phyloP scores from a whole-genome alignment of 768 basidiomycete species.

The Rhizopogon vulgaris region DNA sequence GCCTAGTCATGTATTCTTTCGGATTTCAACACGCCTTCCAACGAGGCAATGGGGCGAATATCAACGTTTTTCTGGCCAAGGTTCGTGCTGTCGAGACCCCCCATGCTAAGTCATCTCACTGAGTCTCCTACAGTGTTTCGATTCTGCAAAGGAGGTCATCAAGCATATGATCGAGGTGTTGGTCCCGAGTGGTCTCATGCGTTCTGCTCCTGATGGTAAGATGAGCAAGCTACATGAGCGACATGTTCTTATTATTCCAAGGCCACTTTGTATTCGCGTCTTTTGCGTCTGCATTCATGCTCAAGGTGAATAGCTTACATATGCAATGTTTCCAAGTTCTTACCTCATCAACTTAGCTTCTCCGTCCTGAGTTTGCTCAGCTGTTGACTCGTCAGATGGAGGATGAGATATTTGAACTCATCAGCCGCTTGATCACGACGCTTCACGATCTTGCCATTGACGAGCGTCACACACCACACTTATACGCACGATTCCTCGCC shows the following conservation, averaged over 20 bases:
- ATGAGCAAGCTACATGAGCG: neutral
- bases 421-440: slow-evolving; percentile 66
- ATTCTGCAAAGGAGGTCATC: slow-evolving; percentile 64
- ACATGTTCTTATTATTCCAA: slow-evolving; percentile 13
- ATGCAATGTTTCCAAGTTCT: neutral
- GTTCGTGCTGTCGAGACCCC: slow-evolving; percentile 27
- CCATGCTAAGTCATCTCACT: neutral
- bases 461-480: slow-evolving; percentile 72
- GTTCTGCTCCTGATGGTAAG: slow-evolving; percentile 72
- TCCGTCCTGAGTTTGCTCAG: slow-evolving; percentile 68
- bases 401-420: slow-evolving; percentile 64
- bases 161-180: slow-evolving; percentile 58
- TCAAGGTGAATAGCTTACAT: slow-evolving; percentile 47
- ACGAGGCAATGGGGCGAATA: slow-evolving; percentile 55
- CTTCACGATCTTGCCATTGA: slow-evolving; percentile 74
- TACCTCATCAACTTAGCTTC: slow-evolving; percentile 36
- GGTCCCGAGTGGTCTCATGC: slow-evolving; percentile 69
- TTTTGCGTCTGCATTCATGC: slow-evolving; percentile 78
- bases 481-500: slow-evolving; percentile 76
- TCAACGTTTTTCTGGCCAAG: slow-evolving; percentile 64
- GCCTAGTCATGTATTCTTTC: slow-evolving; percentile 83
- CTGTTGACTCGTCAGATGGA: slow-evolving; percentile 55
- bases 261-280: slow-evolving; percentile 75
- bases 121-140: slow-evolving; percentile 46
- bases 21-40: slow-evolving; percentile 81